Conservation (phyloP, 176 grass and related monocot species). For the Canna indica region DNA sequence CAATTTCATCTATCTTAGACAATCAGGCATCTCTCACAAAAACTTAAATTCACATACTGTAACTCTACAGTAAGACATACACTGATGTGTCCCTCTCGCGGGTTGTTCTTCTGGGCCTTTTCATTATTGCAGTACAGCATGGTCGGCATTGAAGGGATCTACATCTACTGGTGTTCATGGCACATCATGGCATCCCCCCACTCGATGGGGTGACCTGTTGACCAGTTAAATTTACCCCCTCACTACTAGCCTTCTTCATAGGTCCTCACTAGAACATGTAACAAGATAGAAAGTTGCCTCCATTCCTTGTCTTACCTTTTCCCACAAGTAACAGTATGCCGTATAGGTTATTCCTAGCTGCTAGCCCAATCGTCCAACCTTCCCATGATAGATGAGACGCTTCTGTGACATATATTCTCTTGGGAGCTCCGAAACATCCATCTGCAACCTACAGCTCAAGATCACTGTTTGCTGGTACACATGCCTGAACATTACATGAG, state of each 20-base stretch:
- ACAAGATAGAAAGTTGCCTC: neutral
- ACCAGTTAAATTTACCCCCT: neutral
- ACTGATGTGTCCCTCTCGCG: neutral
- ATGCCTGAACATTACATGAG: neutral
- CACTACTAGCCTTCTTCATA: too few species aligned
- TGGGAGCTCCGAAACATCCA: neutral
- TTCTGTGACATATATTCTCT: neutral
- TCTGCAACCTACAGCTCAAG: neutral
- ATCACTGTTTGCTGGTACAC: neutral
- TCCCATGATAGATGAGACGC: neutral
- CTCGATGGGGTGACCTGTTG: neutral
- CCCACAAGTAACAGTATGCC: neutral
- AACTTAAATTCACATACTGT: neutral
- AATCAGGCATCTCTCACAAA: neutral
- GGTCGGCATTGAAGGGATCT: neutral
- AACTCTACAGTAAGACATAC: neutral
- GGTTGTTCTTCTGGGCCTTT: neutral
- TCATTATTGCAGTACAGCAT: slow-evolving; percentile 3
- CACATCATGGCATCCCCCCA: slow-evolving; percentile 6
- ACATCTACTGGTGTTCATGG: slow-evolving; percentile 14
- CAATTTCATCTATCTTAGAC: neutral
- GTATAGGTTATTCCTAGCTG: neutral
- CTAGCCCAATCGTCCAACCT: neutral
- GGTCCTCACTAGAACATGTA: neutral
- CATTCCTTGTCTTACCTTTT: neutral